Evolutionary conservation across 139 green algal species (phyloP).

Genomic region (Monoraphidium neglectum): DNA sequence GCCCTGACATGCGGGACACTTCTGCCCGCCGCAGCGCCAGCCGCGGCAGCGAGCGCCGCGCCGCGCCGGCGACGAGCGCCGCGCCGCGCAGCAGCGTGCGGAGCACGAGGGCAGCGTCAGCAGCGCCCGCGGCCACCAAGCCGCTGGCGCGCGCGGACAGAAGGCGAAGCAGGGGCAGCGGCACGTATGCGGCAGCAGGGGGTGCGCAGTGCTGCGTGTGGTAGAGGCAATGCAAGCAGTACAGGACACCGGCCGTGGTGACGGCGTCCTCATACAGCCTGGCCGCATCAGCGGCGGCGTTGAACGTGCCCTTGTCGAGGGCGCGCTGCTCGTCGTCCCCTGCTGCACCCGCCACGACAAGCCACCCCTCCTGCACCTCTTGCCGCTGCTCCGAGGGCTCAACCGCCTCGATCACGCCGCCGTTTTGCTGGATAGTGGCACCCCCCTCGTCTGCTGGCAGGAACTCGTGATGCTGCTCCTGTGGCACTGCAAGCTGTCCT

Average conservation of each 20-base stretch:
- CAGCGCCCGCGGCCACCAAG: slow-evolving; percentile 6
- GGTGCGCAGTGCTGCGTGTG: slow-evolving; percentile 20
- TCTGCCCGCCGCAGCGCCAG: not conserved
- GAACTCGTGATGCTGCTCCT: slow-evolving; percentile 1
- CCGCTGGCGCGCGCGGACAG: not conserved
- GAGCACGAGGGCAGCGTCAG: slow-evolving; percentile 5
- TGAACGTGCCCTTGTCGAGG: not conserved
- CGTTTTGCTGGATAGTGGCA: too few relatives aligned
- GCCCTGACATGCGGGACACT: not conserved
- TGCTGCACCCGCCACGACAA: not conserved
- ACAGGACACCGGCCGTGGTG: slow-evolving; percentile 28
- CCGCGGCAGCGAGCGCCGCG: slow-evolving; percentile 1
- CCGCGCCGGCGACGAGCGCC: not conserved
- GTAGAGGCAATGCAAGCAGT: slow-evolving; percentile 17
- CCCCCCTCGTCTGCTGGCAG: too few relatives aligned
- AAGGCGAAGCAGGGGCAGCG: slow-evolving; percentile 5
- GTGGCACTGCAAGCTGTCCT: not conserved
- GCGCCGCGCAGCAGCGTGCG: not conserved
- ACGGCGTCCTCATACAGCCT: slow-evolving; percentile 14
- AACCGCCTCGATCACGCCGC: too few relatives aligned
- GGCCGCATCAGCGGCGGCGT: not conserved
- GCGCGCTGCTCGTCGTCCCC: too few relatives aligned
- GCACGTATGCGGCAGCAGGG: slow-evolving; percentile 9
- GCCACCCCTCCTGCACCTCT: slow-evolving; percentile 29
- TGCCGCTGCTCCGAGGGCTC: slow-evolving; percentile 4